Percentiles rank a stretch among this genome's conserved stretches.
Conservation (phyloP, 495 filamentous ascomycete genomes). For the Lentithecium fluviatile region DNA sequence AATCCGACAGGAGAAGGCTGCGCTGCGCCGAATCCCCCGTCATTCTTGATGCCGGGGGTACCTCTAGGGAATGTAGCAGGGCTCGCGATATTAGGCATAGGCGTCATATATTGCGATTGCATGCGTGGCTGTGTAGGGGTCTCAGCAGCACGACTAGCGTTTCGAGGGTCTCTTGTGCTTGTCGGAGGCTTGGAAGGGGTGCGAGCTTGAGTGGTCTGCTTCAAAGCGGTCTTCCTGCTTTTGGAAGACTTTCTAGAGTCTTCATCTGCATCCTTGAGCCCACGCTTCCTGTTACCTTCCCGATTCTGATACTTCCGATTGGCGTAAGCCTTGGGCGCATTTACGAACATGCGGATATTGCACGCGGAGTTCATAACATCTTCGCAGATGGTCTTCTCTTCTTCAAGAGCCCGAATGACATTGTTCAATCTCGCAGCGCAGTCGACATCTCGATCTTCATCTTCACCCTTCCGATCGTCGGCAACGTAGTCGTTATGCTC, state of each 20-base stretch:
- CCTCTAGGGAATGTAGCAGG: too few species aligned
- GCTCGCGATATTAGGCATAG: too few species aligned
- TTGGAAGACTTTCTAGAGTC: not conserved
- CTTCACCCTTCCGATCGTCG: conserved; percentile 26
- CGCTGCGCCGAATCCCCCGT: too few species aligned
- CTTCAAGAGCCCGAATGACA: conserved; percentile 22
- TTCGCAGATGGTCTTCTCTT: conserved; percentile 34
- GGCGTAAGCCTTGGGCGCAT: conserved; percentile 27
- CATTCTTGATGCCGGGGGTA: too few species aligned
- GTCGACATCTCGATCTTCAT: conserved; percentile 20
- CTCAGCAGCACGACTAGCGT: too few species aligned
- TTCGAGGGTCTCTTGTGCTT: too few species aligned
- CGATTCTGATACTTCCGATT: conserved; percentile 16
- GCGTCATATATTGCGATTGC: too few species aligned
- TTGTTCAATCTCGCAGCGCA: conserved; percentile 19
- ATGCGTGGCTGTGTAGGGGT: too few species aligned
- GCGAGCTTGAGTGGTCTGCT: not conserved
- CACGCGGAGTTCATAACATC: conserved; percentile 28
- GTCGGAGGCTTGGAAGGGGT: not conserved
- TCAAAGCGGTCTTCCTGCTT: not conserved
- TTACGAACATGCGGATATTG: conserved; percentile 30
- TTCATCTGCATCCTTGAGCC: not conserved
- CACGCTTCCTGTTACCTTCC: conserved; percentile 23
- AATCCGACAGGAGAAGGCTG: not conserved
- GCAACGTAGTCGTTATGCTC: conserved; percentile 16